Percentiles rank a stretch among this genome's conserved stretches.
These are phyloP conservation scores for Colletotrichum falcatum DNA, from an alignment of 2,329 filamentous ascomycete species.

Conservation along the genomic window DNA sequence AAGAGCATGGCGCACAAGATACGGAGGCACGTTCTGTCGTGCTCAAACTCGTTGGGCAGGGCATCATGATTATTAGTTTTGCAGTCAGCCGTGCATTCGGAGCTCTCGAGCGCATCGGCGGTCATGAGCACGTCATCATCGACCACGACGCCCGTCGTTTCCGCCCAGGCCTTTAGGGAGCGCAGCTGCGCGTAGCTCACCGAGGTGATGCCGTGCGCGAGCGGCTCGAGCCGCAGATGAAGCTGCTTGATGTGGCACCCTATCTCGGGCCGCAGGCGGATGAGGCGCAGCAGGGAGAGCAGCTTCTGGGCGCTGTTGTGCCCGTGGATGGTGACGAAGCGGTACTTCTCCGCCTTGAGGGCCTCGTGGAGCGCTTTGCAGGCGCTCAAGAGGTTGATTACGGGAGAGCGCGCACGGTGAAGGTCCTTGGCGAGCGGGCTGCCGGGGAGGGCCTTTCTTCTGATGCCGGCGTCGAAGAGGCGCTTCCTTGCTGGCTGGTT, in stretches of 20 bases:
- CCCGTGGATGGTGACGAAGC: not conserved
- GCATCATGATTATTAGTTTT: too few relatives aligned
- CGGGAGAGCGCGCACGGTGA: not conserved
- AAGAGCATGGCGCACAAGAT: not conserved
- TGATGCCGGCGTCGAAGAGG: not conserved
- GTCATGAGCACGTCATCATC: rapidly evolving
- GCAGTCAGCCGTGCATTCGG: too few relatives aligned
- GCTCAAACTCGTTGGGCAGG: too few relatives aligned
- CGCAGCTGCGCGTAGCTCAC: not conserved
- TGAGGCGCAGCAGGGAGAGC: not conserved
- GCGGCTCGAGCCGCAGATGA: not conserved
- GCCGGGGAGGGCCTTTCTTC: not conserved
- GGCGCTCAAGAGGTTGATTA: not conserved
- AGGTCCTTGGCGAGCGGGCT: not conserved
- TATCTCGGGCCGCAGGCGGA: not conserved
- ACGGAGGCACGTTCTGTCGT: not conserved
- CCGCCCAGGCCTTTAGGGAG: not conserved
- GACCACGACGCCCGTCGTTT: not conserved
- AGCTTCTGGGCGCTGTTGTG: not conserved
- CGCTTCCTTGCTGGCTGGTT: not conserved
- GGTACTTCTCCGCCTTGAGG: not conserved
- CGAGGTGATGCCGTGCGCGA: not conserved
- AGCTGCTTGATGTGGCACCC: not conserved
- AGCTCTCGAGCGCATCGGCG: too few relatives aligned
- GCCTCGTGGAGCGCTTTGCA: not conserved